phyloP scores from a whole-genome alignment of 768 basidiomycete species.

The Gymnopilus dilepis region DNA sequence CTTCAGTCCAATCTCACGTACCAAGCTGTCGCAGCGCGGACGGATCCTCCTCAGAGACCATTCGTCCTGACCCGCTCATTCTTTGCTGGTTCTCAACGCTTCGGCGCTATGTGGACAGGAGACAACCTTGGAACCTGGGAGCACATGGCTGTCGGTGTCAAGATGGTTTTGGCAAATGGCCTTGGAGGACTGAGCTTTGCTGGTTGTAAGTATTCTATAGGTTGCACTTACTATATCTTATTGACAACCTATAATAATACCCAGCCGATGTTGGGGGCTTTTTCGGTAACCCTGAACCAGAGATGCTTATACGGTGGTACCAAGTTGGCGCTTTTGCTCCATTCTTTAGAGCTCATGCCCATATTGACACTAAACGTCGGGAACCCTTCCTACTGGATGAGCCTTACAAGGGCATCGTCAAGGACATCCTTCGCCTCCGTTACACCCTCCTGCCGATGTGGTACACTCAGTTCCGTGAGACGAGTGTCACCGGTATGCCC shows the following conservation, averaged over 20 bases:
- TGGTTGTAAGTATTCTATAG: slow-evolving; percentile 83
- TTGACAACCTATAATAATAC: slow-evolving; percentile 5
- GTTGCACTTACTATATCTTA: too few species aligned
- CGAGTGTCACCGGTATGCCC: slow-evolving; percentile 80
- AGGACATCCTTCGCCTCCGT: slow-evolving; percentile 77
- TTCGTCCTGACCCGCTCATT: slow-evolving; percentile 97
- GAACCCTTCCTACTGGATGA: slow-evolving; percentile 94
- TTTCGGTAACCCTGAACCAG: slow-evolving; percentile 94
- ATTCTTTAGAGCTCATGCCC: slow-evolving; percentile 98
- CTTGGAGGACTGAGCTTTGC: slow-evolving; percentile 91
- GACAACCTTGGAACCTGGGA: slow-evolving; percentile 99
- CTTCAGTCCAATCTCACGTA: slow-evolving; percentile 81
- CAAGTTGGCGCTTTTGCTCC: slow-evolving; percentile 94
- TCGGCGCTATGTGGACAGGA: slow-evolving; percentile 98
- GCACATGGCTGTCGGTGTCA: slow-evolving; percentile 91
- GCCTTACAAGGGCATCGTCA: slow-evolving; percentile 84
- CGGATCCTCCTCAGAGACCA: slow-evolving; percentile 78
- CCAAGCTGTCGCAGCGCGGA: slow-evolving; percentile 78
- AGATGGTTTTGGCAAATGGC: slow-evolving; percentile 90
- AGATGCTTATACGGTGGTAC: slow-evolving; percentile 98
- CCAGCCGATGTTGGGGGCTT: slow-evolving; percentile 98
- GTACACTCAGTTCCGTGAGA: slow-evolving; percentile 97
- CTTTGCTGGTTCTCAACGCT: slow-evolving; percentile 94
- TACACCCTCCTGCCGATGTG: slow-evolving; percentile 91
- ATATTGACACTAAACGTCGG: slow-evolving; percentile 96